Percentiles rank a stretch among this genome's conserved stretches.
These are phyloP conservation scores for Lachnellula cervina DNA, from an alignment of 2,329 filamentous ascomycete species.

Conservation along the genomic window DNA sequence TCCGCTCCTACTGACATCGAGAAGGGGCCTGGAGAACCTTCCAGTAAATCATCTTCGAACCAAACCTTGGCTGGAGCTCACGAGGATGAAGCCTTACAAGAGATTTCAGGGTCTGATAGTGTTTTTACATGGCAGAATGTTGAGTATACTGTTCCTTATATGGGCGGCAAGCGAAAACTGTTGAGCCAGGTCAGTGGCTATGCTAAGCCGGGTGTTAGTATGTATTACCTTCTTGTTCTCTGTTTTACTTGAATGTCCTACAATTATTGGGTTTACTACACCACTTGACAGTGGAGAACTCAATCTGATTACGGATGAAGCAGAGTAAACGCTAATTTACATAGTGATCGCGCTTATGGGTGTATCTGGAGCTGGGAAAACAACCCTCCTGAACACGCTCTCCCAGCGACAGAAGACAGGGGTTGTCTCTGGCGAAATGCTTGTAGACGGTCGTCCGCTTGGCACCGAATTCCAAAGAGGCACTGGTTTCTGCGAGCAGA, in stretches of 20 bases:
- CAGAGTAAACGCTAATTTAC: neutral
- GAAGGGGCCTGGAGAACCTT: constrained; percentile 27
- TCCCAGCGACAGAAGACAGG: constrained; percentile 67
- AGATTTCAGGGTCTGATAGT: constrained; percentile 52
- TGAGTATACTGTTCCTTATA: constrained; percentile 67
- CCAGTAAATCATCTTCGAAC: constrained; percentile 32
- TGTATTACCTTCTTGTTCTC: neutral
- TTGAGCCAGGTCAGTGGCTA: constrained; percentile 70
- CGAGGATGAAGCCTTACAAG: constrained; percentile 39
- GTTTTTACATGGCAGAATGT: constrained; percentile 69
- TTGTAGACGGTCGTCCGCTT: constrained; percentile 62
- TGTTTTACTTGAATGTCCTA: neutral
- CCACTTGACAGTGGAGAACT: too few species aligned
- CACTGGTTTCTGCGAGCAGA: constrained; percentile 68
- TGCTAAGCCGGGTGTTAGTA: constrained; percentile 64
- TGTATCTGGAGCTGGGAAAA: constrained; percentile 77
- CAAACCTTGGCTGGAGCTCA: constrained; percentile 8
- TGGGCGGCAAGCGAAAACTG: constrained; percentile 55
- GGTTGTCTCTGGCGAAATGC: constrained; percentile 58
- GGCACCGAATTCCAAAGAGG: constrained; percentile 61
- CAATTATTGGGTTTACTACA: too few species aligned
- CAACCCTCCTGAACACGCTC: constrained; percentile 71
- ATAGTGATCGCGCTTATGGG: constrained; percentile 75
- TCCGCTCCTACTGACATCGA: constrained; percentile 51
- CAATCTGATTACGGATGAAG: too few species aligned